Evolutionary conservation across 164 flowering plant species (phyloP), one percentile per base, ranked within the genome.

Genomic region (Macadamia integrifolia): DNA sequence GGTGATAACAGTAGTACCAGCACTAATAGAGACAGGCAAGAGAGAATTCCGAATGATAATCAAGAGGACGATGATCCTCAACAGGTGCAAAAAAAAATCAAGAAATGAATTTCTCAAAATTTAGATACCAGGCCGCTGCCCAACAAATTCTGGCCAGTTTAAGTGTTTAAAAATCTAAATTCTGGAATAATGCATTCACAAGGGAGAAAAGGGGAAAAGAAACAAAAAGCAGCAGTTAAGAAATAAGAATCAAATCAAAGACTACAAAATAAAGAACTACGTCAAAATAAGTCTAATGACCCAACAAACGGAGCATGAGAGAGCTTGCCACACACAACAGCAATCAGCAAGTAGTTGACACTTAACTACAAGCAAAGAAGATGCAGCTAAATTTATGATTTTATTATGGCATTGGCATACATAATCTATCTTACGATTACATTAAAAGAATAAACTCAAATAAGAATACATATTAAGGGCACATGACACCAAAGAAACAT

Each of bases 61-160:
- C 72, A 78, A 78, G 82, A 78, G 82, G 82, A 71, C 72, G 66
- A 76, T 68, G 79, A 77, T 79, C 81, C 76, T 77, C 83, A 84
- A 72, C 64, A 78, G 87, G 80, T 82, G 75, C 76, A 82, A 78
- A 77, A 69, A 23, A 74, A 74, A 60, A 60, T 23, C 32, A 57
- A 66, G 69, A 43, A 43, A 66, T 28, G 58, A 50, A 46, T 31
- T 49, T 31, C 58, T 64, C 15, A 32, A 65, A 65, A 31, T 32
- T 17, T 53, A 65, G 56, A 55, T 52, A 52, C 11, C 59, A 65
- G 6, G 57, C 3, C 9, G 49, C 62, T 2, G 62, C 44, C 61
- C 62, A 60, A 60, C 32, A 58, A 58, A 58, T 58, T 10, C 23
- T 42, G 66, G 62, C 69, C 70, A 66, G 68, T 65, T 66, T 65